Evolutionary conservation across 179 eudicot genomes (phyloP), one percentile per base, ranked within the genome.

Genomic region (Beta corolliflora): DNA sequence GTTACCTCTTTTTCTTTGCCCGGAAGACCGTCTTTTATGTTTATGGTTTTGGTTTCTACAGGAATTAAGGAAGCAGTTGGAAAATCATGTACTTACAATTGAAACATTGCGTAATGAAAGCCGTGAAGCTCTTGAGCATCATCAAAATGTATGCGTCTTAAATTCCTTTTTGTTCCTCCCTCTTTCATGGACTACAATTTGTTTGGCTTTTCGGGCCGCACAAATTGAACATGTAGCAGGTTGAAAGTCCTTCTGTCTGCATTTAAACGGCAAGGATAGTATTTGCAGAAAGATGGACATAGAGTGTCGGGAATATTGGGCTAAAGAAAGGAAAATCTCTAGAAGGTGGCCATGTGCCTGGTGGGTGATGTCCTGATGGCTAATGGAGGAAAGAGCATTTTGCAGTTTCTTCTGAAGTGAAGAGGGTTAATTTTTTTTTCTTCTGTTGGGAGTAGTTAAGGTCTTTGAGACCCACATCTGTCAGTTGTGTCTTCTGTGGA

Each of bases 11-110:
- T 73, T 54, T 31, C 48, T 55, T 48, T 11, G 11, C 8, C 7
- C 18, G 46, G 9, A 73, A 54, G 46, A 55, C 46, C 25, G 0
- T 54, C 13, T 54, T 48, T 10, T n/a, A 25, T 55, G 7, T 46
- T 41, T n/a, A 21, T 73, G 41, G 63, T 69, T 79, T 70, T 61
- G 75, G 48, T 58, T 56, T 56, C 31, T 86, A 78, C 88, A 95
- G 99, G 99, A 95, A 77, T 84, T 94, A 83, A 88, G 99, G 89
- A 95, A 90, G 89, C 97, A 89, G 83, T 82, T 95, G 86, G 99
- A 95, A 87, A 80, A 75, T 81, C 93, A 92, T 58, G 96, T 90
- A 80, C 82, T 84, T 73, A 87, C 91, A 15, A 89, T 91, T 75
- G 97, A 95, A 13, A 80, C 90, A 44, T 86, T 95, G 86, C 89